Percentiles rank a stretch among this genome's conserved stretches.
Evolutionary conservation across 2,329 filamentous ascomycete genomes (phyloP).

Genomic region (Pseudodiploospora longispora): DNA sequence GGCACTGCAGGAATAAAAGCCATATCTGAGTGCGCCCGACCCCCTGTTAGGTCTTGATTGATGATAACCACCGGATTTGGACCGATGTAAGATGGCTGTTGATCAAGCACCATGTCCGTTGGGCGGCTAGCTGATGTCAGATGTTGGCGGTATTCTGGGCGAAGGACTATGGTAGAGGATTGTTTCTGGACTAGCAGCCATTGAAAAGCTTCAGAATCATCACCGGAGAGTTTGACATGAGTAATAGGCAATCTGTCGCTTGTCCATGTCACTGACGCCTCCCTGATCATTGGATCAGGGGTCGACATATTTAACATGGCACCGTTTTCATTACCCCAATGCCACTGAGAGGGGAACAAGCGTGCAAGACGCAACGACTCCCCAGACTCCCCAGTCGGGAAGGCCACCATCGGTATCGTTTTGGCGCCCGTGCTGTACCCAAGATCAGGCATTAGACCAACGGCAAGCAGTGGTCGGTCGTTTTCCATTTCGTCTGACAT

Average conservation of each 20-base stretch:
- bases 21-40: slow-evolving; percentile 51
- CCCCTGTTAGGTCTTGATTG: slow-evolving; percentile 43
- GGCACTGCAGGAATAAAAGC: slow-evolving; percentile 49
- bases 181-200: slow-evolving; percentile 49
- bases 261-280: slow-evolving; percentile 45
- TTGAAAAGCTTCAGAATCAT: slow-evolving; percentile 27
- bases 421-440: slow-evolving; percentile 18
- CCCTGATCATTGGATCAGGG: slow-evolving; percentile 32
- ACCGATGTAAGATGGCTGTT: slow-evolving; percentile 42
- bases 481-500: slow-evolving; percentile 16
- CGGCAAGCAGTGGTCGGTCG: slow-evolving; percentile 36
- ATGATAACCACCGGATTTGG: slow-evolving; percentile 48
- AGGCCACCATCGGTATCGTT: slow-evolving; percentile 33
- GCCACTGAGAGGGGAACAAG: slow-evolving; percentile 41
- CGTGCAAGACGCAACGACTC: slow-evolving; percentile 49
- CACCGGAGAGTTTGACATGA: slow-evolving; percentile 41
- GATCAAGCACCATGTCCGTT: slow-evolving; percentile 8
- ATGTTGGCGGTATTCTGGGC: slow-evolving; percentile 37
- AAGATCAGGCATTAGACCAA: slow-evolving; percentile 45
- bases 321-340: slow-evolving; percentile 42
- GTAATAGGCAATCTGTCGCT: slow-evolving; percentile 42
- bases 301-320: slow-evolving; percentile 39
- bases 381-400: slow-evolving; percentile 47
- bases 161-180: slow-evolving; percentile 42
- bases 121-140: slow-evolving; percentile 2